Conservation (phyloP, 208 protist genomes). For the Lotmaria passim region DNA sequence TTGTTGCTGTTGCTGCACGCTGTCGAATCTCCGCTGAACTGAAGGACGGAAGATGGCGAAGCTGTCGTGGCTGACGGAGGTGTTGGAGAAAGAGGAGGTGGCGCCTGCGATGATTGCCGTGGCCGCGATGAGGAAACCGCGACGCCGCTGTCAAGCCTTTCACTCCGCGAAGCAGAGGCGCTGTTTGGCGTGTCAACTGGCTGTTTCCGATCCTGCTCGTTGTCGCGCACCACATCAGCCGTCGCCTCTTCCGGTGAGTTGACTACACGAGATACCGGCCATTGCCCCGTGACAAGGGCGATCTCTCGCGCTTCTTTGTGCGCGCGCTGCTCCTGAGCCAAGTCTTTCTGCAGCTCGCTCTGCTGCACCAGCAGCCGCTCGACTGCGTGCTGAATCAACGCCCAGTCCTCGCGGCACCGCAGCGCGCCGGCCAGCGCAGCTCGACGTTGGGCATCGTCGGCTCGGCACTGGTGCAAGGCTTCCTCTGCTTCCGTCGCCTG, state of each 20-base stretch:
- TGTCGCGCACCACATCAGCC: too few species aligned
- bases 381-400: constrained; percentile 39
- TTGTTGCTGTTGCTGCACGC: too few species aligned
- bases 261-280: too few species aligned
- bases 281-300: too few species aligned
- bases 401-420: constrained; percentile 63
- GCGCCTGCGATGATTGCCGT: too few species aligned
- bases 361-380: constrained; percentile 29
- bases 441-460: constrained; percentile 33
- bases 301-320: neutral
- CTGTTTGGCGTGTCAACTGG: too few species aligned
- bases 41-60: neutral
- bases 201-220: too few species aligned
- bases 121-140: too few species aligned
- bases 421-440: constrained; percentile 39
- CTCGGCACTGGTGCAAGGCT: constrained; percentile 15
- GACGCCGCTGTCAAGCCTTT: too few species aligned
- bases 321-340: constrained; percentile 11
- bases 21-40: too few species aligned
- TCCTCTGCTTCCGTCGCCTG: constrained; percentile 12
- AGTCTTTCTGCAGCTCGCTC: constrained; percentile 20
- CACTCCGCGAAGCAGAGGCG: too few species aligned
- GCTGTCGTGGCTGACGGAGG: neutral
- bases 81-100: too few species aligned
- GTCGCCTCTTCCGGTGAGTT: neutral